These are phyloP conservation scores for Tuber indicum DNA, from an alignment of 495 filamentous ascomycete species.

Conservation along the genomic window DNA sequence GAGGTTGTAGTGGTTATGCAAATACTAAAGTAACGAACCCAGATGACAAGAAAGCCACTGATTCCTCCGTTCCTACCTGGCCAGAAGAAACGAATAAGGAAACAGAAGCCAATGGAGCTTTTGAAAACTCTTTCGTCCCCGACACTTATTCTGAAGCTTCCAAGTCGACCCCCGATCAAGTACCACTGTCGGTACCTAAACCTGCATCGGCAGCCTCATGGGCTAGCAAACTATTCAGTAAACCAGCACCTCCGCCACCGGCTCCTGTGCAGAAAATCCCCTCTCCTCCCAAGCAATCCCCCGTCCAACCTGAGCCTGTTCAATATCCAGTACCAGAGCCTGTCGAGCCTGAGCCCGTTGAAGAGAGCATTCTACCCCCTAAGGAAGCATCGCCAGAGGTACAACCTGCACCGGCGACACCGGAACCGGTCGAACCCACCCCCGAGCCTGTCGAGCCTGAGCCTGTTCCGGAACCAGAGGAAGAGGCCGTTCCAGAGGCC, in stretches of 20 bases:
- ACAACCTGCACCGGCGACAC: slow-evolving; percentile 19
- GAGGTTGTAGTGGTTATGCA: slow-evolving; percentile 39
- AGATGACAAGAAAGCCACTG: slow-evolving; percentile 37
- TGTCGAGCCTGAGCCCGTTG: slow-evolving; percentile 29
- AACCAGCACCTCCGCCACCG: slow-evolving; percentile 43
- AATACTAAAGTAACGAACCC: slow-evolving; percentile 29
- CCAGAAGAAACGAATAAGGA: slow-evolving; percentile 34
- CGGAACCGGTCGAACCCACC: slow-evolving; percentile 22
- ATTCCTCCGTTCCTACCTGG: slow-evolving; percentile 9
- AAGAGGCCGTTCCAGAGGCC: slow-evolving; percentile 15
- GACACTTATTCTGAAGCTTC: slow-evolving; percentile 30
- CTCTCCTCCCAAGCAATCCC: slow-evolving; percentile 28
- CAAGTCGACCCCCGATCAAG: slow-evolving; percentile 41
- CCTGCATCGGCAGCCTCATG: slow-evolving; percentile 39
- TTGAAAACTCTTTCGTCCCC: slow-evolving; percentile 5
- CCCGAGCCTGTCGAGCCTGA: slow-evolving; percentile 31
- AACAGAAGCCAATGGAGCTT: slow-evolving; percentile 18
- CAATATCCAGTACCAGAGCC: slow-evolving; percentile 32
- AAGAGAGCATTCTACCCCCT: slow-evolving; percentile 26
- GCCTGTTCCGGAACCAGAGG: slow-evolving; percentile 20
- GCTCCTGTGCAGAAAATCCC: slow-evolving; percentile 38
- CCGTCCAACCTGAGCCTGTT: slow-evolving; percentile 41
- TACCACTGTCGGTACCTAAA: slow-evolving; percentile 33
- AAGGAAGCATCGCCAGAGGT: slow-evolving; percentile 23
- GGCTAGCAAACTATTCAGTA: slow-evolving; percentile 43